Evolutionary conservation across 2,329 filamentous ascomycete genomes (phyloP).

Genomic region (Colletotrichum lupini): DNA sequence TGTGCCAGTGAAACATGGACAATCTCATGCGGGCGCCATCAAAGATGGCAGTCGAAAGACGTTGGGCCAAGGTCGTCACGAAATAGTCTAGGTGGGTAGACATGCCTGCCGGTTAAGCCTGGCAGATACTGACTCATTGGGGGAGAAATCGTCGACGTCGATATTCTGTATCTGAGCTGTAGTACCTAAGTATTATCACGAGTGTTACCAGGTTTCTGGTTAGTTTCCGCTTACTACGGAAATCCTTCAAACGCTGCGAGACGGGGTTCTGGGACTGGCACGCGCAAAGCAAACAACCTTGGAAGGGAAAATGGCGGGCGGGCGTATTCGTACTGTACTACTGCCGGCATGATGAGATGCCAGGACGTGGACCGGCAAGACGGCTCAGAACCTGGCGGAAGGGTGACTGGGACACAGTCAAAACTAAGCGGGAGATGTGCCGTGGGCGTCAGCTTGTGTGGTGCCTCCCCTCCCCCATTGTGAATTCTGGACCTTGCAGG

Average conservation of each 20-base stretch:
- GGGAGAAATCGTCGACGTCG: neutral
- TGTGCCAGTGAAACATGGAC: slow-evolving; percentile 6
- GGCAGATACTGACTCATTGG: neutral
- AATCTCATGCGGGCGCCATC: neutral
- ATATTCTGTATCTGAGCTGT: neutral
- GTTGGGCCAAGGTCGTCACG: neutral
- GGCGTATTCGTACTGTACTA: neutral
- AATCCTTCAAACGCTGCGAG: no score
- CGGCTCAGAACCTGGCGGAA: neutral
- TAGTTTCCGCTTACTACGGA: neutral
- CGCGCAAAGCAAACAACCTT: neutral
- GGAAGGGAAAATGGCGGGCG: neutral
- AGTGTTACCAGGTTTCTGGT: neutral
- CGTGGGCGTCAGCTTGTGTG: neutral
- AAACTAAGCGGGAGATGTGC: neutral
- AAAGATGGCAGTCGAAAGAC: neutral
- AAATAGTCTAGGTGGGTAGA: neutral
- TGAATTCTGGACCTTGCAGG: neutral
- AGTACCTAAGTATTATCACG: neutral
- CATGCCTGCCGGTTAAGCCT: neutral
- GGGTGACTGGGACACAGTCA: neutral
- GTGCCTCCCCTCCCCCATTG: neutral
- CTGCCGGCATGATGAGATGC: neutral
- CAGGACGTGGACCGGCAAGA: neutral
- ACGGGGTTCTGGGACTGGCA: neutral